Base-by-base conservation (phyloP, 2,329 filamentous ascomycete genomes). In the Nigrospora osmanthi region DNA sequence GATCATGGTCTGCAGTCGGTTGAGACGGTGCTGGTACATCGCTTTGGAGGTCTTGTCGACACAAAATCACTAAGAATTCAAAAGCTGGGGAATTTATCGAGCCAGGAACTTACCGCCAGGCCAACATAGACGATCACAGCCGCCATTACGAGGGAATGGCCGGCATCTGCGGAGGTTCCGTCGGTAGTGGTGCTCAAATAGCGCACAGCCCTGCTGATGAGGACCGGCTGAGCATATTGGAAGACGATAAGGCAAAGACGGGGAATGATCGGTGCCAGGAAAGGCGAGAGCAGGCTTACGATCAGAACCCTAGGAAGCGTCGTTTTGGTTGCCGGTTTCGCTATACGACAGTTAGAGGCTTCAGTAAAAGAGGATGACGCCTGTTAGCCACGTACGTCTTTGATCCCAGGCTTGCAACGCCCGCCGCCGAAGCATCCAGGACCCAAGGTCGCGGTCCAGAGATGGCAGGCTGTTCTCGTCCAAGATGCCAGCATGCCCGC, bases 251-350 rank as follows among this genome's bases (percentile, higher is more conserved):
- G 13, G n/a, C 14, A 40, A 2, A 23, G 7, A 12, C 38, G 38
- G 4, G 65, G 63, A 1, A 62, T 38, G n/a, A 65, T 52, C 2
- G 60, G 59, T 6, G 52, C 35, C 4, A 62, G 13, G 31, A 70
- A 61, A 0, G 58, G 59, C 4, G 10, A 15, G 9, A 47, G 49
- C 16, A 67, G 52, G 44, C 55, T 61, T 19, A 35, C 51, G 2
- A 65, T 42, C 14, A 69, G 49, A 2, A 56, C 58, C 11, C 54
- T 37, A 6, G 58, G 60, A 6, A 69, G 54, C 3, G 62, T 55
- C 12, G 42, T 47, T 3, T 35, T 44, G 7, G 42, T 55, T 35
- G 58, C 58, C 2, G 58, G 54, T 31, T 43, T 54, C 23, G 35
- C 59, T 57, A 45, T 33, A 9, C 15, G 34, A 28, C 7, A 28